Conservation (phyloP, 2,329 filamentous ascomycete genomes). For the Penicillium sp. region DNA sequence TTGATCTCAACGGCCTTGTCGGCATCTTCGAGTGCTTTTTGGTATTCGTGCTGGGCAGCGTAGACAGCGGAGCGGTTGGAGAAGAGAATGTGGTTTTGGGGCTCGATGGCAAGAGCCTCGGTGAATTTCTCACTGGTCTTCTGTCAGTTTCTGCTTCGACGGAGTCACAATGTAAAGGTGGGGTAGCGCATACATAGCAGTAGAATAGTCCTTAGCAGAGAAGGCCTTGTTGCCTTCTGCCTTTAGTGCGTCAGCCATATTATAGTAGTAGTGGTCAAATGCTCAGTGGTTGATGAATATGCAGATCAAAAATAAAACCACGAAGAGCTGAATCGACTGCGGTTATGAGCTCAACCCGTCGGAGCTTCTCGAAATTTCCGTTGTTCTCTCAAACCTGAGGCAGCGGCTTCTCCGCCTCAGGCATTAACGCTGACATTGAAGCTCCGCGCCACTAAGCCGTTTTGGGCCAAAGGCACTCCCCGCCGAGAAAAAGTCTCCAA, state of each 20-base stretch:
- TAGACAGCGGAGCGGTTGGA: conserved; percentile 89
- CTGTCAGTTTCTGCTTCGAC: conserved; percentile 11
- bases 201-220: conserved; percentile 91
- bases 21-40: conserved; percentile 80
- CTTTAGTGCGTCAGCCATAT: conserved; percentile 79
- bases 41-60: conserved; percentile 85
- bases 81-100: conserved; percentile 92
- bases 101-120: conserved; percentile 83
- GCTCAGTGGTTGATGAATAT: background rate
- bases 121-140: conserved; percentile 78
- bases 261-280: conserved; percentile 19
- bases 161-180: conserved; percentile 13
- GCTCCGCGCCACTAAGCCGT: conserved; percentile 19
- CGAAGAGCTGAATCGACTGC: conserved; percentile 2
- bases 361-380: conserved; percentile 48
- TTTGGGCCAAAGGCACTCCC: conserved; percentile 14
- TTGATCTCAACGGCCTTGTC: conserved; percentile 92
- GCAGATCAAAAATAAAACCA: conserved; percentile 11
- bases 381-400: conserved; percentile 25
- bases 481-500: conserved; percentile 32
- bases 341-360: conserved; percentile 24
- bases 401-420: conserved; percentile 10
- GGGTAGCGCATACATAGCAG: conserved; percentile 73
- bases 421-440: conserved; percentile 6
- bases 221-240: conserved; percentile 98